These are phyloP conservation scores for Vaccinium vitisidaea DNA, from an alignment of 148 eudicot genomes.

Conservation along the genomic window DNA sequence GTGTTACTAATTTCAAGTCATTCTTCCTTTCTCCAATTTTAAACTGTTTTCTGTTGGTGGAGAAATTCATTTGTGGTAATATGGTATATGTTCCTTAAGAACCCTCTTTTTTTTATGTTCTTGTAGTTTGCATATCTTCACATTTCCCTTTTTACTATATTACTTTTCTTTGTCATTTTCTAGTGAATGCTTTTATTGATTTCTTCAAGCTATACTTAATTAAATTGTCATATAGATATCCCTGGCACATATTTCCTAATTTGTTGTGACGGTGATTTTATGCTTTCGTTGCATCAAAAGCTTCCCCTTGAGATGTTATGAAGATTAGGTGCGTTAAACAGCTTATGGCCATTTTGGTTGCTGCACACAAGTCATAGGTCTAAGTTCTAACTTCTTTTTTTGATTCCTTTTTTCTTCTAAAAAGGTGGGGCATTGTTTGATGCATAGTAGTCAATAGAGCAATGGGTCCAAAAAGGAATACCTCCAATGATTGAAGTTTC, in stretches of 20 bases:
- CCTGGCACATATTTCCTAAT: not conserved
- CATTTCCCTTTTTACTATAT: not conserved
- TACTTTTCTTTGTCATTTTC: not conserved
- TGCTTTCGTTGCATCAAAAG: not conserved
- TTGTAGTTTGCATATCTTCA: not conserved
- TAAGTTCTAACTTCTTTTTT: not conserved
- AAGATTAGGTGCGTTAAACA: constrained; percentile 1
- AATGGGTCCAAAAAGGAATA: constrained; percentile 7
- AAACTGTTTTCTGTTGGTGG: not conserved
- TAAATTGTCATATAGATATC: not conserved
- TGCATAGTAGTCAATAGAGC: not conserved
- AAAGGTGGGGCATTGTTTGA: not conserved
- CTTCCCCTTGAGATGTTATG: not conserved
- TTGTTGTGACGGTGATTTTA: not conserved
- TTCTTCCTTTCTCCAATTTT: not conserved
- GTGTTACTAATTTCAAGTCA: not conserved
- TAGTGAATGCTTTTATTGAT: not conserved
- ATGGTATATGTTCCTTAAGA: not conserved
- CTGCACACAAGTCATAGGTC: not conserved
- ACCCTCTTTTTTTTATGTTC: not conserved
- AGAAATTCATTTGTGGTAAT: not conserved
- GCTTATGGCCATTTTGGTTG: not conserved
- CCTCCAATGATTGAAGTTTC: not conserved
- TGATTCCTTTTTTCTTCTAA: not conserved
- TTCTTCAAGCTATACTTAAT: not conserved